phyloP scores from a whole-genome alignment of 305 asterid genomes.

The Fraxinus albicans region DNA sequence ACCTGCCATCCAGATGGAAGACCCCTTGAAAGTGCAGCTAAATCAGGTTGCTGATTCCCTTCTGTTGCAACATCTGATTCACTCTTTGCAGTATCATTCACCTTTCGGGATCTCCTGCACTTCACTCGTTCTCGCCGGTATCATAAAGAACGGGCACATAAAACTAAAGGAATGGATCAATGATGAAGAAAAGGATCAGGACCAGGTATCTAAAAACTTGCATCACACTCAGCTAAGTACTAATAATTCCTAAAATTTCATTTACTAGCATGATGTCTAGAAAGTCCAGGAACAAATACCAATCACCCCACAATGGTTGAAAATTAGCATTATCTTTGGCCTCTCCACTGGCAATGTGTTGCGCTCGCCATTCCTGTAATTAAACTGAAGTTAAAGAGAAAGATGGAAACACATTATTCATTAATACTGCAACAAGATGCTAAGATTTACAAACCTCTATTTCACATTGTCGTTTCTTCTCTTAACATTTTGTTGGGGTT shows the following conservation, averaged over 20 bases:
- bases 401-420: neutral
- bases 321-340: slow-evolving; percentile 85
- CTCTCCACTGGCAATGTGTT: slow-evolving; percentile 88
- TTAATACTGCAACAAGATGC: neutral
- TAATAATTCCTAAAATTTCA: neutral
- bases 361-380: slow-evolving; percentile 84
- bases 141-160: neutral
- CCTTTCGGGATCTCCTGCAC: slow-evolving; percentile 65
- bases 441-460: slow-evolving; percentile 64
- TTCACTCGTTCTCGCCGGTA: neutral
- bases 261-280: slow-evolving; percentile 14
- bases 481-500: slow-evolving; percentile 13
- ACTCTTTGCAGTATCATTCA: slow-evolving; percentile 43
- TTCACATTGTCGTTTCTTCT: slow-evolving; percentile 78
- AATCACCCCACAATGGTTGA: slow-evolving; percentile 97
- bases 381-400: slow-evolving; percentile 7
- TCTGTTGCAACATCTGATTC: slow-evolving; percentile 39
- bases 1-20: slow-evolving; percentile 98
- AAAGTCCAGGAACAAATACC: slow-evolving; percentile 48
- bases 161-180: slow-evolving; percentile 9
- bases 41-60: slow-evolving; percentile 49
- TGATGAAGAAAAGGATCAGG: neutral
- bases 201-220: neutral
- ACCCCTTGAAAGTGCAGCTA: slow-evolving; percentile 57
- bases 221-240: slow-evolving; percentile 5